Base-by-base conservation (phyloP, 2,329 filamentous ascomycete genomes). In the Arthroderma sp. region DNA sequence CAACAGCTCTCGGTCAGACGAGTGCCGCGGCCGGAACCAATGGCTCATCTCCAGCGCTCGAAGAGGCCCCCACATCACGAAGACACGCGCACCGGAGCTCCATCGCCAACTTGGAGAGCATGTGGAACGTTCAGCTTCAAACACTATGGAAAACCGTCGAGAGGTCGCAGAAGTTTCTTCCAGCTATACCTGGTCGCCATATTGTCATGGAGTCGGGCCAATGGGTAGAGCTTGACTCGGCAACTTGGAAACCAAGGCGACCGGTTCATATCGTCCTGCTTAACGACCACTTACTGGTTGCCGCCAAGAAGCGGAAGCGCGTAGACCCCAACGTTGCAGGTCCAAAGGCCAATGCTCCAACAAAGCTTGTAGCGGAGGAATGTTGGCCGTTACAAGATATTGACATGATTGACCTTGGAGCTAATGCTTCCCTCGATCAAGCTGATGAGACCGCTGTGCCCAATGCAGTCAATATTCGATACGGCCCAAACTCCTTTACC, bases 101-200 rank as follows among this genome's bases (percentile, higher is more conserved):
- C 10, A 87, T 98, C 38, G 79, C 79, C 33, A 81, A 82, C 53
- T 64, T 83, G 7, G 79, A 82, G 55, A 79, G 76, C 31, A 73
- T 83, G 63, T 81, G 79, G 73, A 80, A 72, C 50, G 72, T 74
- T 2, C 79, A 83, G 53, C 61, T 83, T 32, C 78, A 93, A 63
- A 81, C 86, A 27, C 69, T 98, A 38, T 98, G 91, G 78, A 96
- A 95, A 67, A 85, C 83, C 37, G 85, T 98, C n/a, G 91, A 96
- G 62, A 89, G 89, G 1, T 94, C 88, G 6, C 91, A 98, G 58
- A 96, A 96, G 61, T 98, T 94, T 57, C 70, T 98, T 7, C 91
- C 91, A 9, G 91, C 88, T 44, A 75, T 87, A 15, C 79, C 84
- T 15, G 89, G 88, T n/a, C 81, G 91, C 34, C 93, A 95, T 60